Evolutionary conservation across 2,329 filamentous ascomycete genomes (phyloP), one percentile per base, ranked within the genome.

Genomic region (Hymenoscyphus albidus): DNA sequence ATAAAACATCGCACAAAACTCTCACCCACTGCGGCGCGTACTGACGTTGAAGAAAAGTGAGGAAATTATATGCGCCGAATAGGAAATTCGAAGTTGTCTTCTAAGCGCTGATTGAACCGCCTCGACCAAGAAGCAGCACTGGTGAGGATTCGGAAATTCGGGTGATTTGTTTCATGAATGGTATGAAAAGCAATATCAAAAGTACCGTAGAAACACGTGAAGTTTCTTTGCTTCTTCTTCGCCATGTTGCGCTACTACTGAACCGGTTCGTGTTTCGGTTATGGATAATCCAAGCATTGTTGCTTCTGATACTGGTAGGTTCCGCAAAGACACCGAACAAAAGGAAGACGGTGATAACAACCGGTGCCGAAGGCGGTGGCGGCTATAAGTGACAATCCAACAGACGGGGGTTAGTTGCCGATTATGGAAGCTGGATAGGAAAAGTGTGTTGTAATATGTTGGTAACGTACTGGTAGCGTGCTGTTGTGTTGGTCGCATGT

Each of bases 21-120:
- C 66, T 68, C 66, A 69, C 67, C 67, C 68, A 70, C 69, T 39
- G 39, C 61, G 55, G 69, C 69, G 69, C 68, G 64, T 70, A 65
- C 39, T 27, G 31, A 31, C 48, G 48, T 54, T 58, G 60, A 59
- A 59, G 63, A 61, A 62, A 31, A 35, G 57, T 42, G 38, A 35
- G 35, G 35, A 35, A 10, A 35, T 6, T 35, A 66, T 67, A 68
- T 62, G 63, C 64, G 67, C 67, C 69, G 65, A 66, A 69, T 70
- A 62, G 66, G 68, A 68, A 35, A 7, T 32, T 54, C 57, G 65
- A 70, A 65, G 64, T 44, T 54, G 18, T 58, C 58, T 62, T 65
- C 59, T 56, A 40, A 2, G 35, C 13, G 39, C 22, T 69, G 61
- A 70, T 69, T 69, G 69, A 18, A 35, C 35, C 35, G 69, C 12